Conservation (phyloP, 495 filamentous ascomycete genomes). For the Penicillium longicatenatum region DNA sequence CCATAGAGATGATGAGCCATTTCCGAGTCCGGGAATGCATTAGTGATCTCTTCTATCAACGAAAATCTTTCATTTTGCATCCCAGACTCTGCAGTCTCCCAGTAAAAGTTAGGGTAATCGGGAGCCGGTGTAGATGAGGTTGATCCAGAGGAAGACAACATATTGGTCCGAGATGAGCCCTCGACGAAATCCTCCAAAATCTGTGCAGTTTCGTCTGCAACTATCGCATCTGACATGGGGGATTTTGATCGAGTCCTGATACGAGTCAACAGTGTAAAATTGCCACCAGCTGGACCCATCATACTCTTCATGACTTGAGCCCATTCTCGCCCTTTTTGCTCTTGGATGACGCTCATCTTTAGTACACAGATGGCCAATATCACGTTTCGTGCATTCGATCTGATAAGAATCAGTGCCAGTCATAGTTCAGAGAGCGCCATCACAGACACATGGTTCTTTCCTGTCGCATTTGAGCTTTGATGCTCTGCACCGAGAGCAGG, state of each 20-base stretch:
- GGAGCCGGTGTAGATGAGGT: constrained; percentile 2
- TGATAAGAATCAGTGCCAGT: neutral
- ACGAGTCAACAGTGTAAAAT: neutral
- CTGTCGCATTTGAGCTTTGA: constrained; percentile 34
- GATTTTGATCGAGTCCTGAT: neutral
- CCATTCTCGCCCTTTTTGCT: constrained; percentile 19
- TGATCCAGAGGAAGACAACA: neutral
- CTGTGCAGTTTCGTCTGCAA: constrained; percentile 10
- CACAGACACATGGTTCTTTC: constrained; percentile 31
- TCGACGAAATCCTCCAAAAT: constrained; percentile 16
- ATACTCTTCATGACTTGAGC: neutral
- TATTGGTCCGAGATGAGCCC: neutral
- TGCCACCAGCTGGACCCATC: neutral
- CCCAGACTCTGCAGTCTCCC: constrained; percentile 5
- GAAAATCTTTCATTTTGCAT: constrained; percentile 3
- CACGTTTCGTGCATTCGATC: constrained; percentile 29
- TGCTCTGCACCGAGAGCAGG: constrained; percentile 29
- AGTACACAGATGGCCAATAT: constrained; percentile 25
- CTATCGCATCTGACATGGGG: neutral
- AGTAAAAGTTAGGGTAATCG: constrained; percentile 12
- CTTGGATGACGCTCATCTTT: constrained; percentile 29
- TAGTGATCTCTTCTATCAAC: constrained; percentile 25
- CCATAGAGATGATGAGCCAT: constrained; percentile 17
- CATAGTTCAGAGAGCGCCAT: neutral
- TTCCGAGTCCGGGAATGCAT: constrained; percentile 8